A percentile compares a stretch with the other conserved stretches of the same genome.
These are phyloP conservation scores for Lactuca sativa DNA, from an alignment of 129 eudicot species.

Conservation along the genomic window DNA sequence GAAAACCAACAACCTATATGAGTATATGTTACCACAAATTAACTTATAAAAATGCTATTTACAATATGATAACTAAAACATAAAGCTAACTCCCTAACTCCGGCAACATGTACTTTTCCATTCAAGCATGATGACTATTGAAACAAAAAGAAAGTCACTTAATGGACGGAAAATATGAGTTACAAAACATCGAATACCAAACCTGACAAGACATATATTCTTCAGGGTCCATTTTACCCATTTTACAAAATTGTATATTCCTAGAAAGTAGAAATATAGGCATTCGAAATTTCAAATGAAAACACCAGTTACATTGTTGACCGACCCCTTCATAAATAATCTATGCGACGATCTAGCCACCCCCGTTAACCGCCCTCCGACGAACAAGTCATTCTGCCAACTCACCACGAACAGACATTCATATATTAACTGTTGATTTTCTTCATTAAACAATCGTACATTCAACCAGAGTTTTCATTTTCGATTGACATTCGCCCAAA, in stretches of 20 bases:
- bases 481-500: conserved; percentile 3
- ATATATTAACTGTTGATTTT: background rate
- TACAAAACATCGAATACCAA: background rate
- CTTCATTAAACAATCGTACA: conserved; percentile 1
- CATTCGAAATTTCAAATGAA: background rate
- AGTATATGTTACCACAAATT: too few species aligned
- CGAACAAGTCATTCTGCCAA: conserved; percentile 8
- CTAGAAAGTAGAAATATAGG: background rate
- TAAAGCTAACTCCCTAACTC: too few species aligned
- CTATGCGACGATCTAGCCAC: conserved; percentile 15
- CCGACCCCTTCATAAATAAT: conserved; percentile 2
- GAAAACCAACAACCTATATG: too few species aligned
- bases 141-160: too few species aligned
- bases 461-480: background rate
- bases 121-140: too few species aligned
- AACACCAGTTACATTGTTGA: conserved; percentile 11
- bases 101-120: too few species aligned
- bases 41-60: too few species aligned
- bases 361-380: conserved; percentile 25
- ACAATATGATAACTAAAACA: too few species aligned
- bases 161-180: too few species aligned
- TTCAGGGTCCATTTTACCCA: background rate
- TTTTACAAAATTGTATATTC: background rate
- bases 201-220: background rate
- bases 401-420: background rate